phyloP scores from a whole-genome alignment of 2,329 filamentous ascomycete species.

The Fusarium sp. region DNA sequence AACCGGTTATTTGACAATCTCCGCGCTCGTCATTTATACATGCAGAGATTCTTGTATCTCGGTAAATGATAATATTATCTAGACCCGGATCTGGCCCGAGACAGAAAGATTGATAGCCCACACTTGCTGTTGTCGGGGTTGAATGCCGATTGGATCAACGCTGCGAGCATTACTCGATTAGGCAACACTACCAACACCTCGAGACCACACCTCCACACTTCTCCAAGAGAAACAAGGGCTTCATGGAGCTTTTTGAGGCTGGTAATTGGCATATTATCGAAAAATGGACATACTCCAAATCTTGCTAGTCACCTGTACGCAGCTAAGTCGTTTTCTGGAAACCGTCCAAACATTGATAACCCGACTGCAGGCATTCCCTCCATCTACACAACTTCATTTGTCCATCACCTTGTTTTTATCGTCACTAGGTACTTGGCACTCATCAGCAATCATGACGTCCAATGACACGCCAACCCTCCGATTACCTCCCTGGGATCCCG shows the following conservation, averaged over 20 bases:
- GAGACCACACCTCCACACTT: not conserved
- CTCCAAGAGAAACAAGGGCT: not conserved
- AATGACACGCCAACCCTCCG: not conserved
- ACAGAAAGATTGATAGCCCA: not conserved
- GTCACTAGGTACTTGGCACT: not conserved
- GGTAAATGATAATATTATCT: not conserved
- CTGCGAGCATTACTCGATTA: not conserved
- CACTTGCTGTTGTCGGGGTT: not conserved
- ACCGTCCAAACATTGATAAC: not conserved
- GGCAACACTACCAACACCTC: not conserved
- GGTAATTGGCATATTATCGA: not conserved
- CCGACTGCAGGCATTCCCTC: not conserved
- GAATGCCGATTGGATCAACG: not conserved
- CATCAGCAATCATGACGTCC: not conserved
- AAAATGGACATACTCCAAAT: not conserved
- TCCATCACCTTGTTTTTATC: not conserved
- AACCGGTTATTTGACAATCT: no score
- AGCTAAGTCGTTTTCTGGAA: not conserved
- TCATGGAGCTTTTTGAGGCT: not conserved
- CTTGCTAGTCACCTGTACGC: not conserved
- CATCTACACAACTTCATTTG: not conserved
- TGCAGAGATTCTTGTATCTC: not conserved
- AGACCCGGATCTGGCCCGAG: rapidly evolving
- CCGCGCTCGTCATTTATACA: not conserved
- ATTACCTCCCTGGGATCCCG: slow-evolving; percentile 5